phyloP scores from a whole-genome alignment of 2,329 filamentous ascomycete species.

The Annulohypoxylon truncatum region DNA sequence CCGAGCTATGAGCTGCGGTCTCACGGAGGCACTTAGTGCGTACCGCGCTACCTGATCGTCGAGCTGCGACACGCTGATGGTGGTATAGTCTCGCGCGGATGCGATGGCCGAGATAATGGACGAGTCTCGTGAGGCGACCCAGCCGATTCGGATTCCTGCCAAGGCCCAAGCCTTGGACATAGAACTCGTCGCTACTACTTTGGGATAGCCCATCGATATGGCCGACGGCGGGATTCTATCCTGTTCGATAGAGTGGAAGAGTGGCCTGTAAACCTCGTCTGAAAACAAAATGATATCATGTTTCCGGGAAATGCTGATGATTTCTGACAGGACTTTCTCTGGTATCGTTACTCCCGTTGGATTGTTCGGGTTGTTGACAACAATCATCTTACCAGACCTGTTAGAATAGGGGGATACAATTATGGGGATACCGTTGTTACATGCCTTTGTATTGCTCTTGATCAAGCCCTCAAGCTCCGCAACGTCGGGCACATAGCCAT shows the following conservation, averaged over 20 bases:
- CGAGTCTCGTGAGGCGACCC: slow-evolving; percentile 76
- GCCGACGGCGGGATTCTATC: slow-evolving; percentile 70
- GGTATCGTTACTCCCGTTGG: slow-evolving; percentile 80
- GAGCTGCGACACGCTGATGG: slow-evolving; percentile 84
- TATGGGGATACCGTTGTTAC: slow-evolving; percentile 45
- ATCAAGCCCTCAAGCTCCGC: slow-evolving; percentile 74
- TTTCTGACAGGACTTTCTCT: slow-evolving; percentile 66
- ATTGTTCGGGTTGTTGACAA: slow-evolving; percentile 81
- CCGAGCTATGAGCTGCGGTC: slow-evolving; percentile 60
- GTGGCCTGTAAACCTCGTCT: slow-evolving; percentile 86
- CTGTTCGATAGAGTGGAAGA: slow-evolving; percentile 75
- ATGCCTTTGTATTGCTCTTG: slow-evolving; percentile 76
- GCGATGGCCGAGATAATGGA: slow-evolving; percentile 73
- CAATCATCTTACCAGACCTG: slow-evolving; percentile 57
- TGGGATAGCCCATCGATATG: slow-evolving; percentile 77
- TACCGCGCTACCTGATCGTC: slow-evolving; percentile 83
- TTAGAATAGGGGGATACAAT: background rate
- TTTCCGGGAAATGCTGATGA: slow-evolving; percentile 72
- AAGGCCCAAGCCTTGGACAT: slow-evolving; percentile 89
- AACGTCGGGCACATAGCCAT: slow-evolving; percentile 75
- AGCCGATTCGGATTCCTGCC: slow-evolving; percentile 84
- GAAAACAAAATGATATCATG: slow-evolving; percentile 75
- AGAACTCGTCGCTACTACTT: slow-evolving; percentile 79
- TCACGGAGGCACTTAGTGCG: slow-evolving; percentile 68
- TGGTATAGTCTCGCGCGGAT: slow-evolving; percentile 81